Conservation (phyloP, 805 yeast species). For the Kodamaea kaohsiungensis region DNA sequence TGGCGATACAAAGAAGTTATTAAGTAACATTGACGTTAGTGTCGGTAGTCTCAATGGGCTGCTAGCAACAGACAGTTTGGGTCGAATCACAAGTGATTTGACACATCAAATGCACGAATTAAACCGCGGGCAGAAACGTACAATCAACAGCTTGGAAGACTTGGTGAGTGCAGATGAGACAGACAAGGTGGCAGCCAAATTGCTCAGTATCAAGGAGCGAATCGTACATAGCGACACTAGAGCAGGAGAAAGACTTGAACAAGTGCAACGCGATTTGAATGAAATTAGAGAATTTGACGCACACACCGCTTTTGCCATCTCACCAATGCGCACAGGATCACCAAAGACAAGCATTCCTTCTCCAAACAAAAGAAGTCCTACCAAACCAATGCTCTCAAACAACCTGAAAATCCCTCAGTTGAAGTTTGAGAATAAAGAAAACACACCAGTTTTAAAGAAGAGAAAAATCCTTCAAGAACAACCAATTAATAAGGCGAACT, state of each 20-base stretch:
- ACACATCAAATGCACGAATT: conserved; percentile 7
- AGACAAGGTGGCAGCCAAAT: conserved; percentile 5
- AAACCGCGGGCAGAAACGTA: conserved; percentile 6
- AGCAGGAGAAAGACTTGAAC: background rate
- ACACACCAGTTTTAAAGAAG: conserved; percentile 4
- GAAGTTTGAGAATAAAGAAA: conserved; percentile 7
- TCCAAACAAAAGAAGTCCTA: background rate
- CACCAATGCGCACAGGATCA: conserved; percentile 7
- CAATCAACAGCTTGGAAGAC: conserved; percentile 7
- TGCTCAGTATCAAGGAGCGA: conserved; percentile 7
- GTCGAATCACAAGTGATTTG: conserved; percentile 1
- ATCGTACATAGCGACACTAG: conserved; percentile 2
- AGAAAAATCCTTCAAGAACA: conserved; percentile 4
- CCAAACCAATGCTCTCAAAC: background rate
- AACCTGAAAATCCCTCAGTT: conserved; percentile 5
- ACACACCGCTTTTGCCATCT: conserved; percentile 5
- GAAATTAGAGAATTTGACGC: conserved; percentile 11
- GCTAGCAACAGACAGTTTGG: background rate
- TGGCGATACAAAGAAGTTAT: background rate
- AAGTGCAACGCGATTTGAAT: conserved; percentile 4
- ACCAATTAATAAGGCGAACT: background rate
- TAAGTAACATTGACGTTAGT: background rate
- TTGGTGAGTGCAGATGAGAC: conserved; percentile 1
- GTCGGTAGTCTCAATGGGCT: background rate
- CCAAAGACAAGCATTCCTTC: conserved; percentile 1